Percentiles rank a stretch among this genome's conserved stretches.
phyloP scores from a whole-genome alignment of 768 basidiomycete genomes.

The Amanita phalloides region DNA sequence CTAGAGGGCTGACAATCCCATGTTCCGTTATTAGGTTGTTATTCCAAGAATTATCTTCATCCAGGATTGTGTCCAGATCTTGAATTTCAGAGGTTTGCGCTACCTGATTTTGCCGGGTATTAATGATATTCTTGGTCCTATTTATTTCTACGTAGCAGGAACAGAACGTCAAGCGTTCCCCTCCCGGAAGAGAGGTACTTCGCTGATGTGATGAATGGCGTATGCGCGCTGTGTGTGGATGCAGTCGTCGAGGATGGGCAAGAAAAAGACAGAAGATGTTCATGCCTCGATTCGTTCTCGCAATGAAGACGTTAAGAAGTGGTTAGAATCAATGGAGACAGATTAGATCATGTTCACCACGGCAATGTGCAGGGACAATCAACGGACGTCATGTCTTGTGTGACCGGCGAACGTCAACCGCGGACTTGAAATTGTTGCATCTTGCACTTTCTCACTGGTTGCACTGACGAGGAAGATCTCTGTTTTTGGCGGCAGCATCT shows the following conservation, averaged over 20 bases:
- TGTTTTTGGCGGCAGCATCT: no score
- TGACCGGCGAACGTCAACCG: no score
- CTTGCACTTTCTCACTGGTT: no score
- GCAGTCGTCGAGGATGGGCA: not conserved
- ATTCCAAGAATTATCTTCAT: not conserved
- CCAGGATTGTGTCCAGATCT: not conserved
- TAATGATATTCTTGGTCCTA: not conserved
- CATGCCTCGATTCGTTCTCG: no score
- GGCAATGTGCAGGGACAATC: no score
- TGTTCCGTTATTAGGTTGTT: not conserved
- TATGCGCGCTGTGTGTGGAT: slow-evolving; percentile 7
- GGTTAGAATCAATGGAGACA: no score
- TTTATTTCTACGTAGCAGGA: slow-evolving; percentile 1
- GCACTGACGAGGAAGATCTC: no score
- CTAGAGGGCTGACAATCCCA: not conserved
- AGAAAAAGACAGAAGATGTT: not conserved
- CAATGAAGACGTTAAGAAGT: no score
- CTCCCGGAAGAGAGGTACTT: not conserved
- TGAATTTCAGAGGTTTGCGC: not conserved
- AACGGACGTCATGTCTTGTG: no score
- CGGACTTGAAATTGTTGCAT: no score
- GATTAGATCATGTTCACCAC: no score
- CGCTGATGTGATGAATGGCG: not conserved
- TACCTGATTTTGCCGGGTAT: not conserved
- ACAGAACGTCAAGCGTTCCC: not conserved